Percentiles rank a stretch among this genome's conserved stretches.
Evolutionary conservation across 805 yeast species (phyloP).

Genomic region (Schwanniomyces vanrijiae): DNA sequence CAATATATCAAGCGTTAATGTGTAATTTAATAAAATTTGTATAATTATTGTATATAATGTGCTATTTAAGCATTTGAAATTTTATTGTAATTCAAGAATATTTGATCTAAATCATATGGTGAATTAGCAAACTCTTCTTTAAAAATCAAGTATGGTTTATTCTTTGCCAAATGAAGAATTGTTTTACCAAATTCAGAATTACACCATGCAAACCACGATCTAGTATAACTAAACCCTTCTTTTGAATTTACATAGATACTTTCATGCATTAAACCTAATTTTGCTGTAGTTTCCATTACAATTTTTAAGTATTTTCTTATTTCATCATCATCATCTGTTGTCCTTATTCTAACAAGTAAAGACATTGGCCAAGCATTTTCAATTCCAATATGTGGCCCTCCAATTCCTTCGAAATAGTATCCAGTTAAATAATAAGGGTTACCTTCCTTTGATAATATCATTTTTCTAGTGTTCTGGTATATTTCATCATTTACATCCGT

Average conservation of each 20-base stretch:
- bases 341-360: conserved; percentile 69
- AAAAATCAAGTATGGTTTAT: conserved; percentile 74
- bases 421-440: conserved; percentile 81
- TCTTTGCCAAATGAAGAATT: conserved; percentile 68
- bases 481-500: conserved; percentile 49
- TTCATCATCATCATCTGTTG: conserved; percentile 70
- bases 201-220: conserved; percentile 96
- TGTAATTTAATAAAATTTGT: neutral
- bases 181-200: conserved; percentile 89
- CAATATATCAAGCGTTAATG: conserved; percentile 52
- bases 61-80: neutral
- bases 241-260: conserved; percentile 63
- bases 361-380: conserved; percentile 91
- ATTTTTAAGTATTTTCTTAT: conserved; percentile 49
- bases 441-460: conserved; percentile 67
- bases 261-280: conserved; percentile 84
- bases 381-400: conserved; percentile 89
- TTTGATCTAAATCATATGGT: conserved; percentile 31
- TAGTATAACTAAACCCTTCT: conserved; percentile 52
- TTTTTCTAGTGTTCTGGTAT: conserved; percentile 75
- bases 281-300: conserved; percentile 63
- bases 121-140: conserved; percentile 33
- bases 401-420: conserved; percentile 66
- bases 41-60: conserved; percentile 1
- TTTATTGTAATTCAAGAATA: conserved; percentile 8